Evolutionary conservation across 352 stramenopile species (phyloP).

Genomic region (Globisporangium takayamanum): DNA sequence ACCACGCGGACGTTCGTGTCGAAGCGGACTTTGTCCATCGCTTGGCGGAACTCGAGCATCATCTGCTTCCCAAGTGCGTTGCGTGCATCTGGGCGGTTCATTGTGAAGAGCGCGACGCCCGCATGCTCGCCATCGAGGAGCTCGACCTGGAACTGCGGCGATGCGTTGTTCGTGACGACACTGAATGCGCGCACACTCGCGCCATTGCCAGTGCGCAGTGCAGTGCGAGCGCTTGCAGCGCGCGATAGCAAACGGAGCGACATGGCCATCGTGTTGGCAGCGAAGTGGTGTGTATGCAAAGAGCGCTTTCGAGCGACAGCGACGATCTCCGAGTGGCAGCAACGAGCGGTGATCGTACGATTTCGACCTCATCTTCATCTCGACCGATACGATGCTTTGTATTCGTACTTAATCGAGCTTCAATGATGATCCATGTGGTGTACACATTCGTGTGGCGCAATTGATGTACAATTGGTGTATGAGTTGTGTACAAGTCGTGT

Average conservation of each 20-base stretch:
- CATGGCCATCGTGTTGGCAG: conserved; percentile 5
- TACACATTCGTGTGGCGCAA: background rate
- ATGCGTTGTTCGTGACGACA: conserved; percentile 4
- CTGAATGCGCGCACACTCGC: conserved; percentile 12
- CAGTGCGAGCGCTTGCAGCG: background rate
- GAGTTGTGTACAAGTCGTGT: background rate
- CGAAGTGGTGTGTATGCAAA: no score
- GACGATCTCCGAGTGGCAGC: background rate
- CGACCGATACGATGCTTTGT: background rate
- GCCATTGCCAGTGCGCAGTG: background rate
- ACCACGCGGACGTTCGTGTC: conserved; percentile 72
- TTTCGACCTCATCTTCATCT: background rate
- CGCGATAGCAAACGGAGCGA: conserved; percentile 10
- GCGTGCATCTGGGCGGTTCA: conserved; percentile 60
- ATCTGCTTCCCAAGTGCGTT: conserved; percentile 81
- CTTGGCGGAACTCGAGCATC: conserved; percentile 69
- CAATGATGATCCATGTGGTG: background rate
- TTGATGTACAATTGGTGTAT: background rate
- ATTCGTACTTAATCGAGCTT: conserved; percentile 4
- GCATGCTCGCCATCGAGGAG: conserved; percentile 43
- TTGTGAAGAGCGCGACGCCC: conserved; percentile 71
- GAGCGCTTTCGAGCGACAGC: background rate
- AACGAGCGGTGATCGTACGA: no score
- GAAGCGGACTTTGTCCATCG: conserved; percentile 58
- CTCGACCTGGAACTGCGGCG: conserved; percentile 54